A percentile compares a stretch with the other conserved stretches of the same genome.
Conservation (phyloP, 345 rosid species). For the Jatropha curcas region DNA sequence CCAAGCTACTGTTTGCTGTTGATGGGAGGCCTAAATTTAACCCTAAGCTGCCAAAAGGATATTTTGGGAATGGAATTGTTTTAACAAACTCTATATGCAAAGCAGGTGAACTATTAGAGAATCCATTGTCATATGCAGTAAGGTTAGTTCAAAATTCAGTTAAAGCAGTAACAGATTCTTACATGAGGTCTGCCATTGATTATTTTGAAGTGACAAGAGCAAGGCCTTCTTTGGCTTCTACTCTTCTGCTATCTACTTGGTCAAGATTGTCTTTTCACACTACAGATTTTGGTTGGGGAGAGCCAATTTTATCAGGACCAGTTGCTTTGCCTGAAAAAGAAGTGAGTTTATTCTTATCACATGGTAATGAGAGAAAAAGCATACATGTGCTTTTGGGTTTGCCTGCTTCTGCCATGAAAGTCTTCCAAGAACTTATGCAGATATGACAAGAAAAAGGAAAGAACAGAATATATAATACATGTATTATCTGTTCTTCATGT, state of each 20-base stretch:
- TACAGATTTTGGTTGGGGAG: conserved; percentile 94
- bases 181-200: conserved; percentile 95
- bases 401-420: conserved; percentile 77
- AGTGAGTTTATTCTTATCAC: conserved; percentile 76
- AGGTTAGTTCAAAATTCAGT: conserved; percentile 70
- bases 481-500: no score
- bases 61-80: conserved; percentile 86
- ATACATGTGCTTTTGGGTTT: conserved; percentile 84
- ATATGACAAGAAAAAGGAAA: conserved; percentile 32
- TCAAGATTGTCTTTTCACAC: conserved; percentile 74
- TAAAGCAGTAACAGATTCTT: conserved; percentile 67
- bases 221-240: conserved; percentile 81
- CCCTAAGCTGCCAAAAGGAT: conserved; percentile 77
- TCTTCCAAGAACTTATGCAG: conserved; percentile 56
- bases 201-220: conserved; percentile 82
- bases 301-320: conserved; percentile 77
- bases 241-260: conserved; percentile 88
- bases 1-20: conserved; percentile 86
- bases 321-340: conserved; percentile 93
- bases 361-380: conserved; percentile 77
- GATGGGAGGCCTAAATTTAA: conserved; percentile 81
- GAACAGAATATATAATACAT: no score
- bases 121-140: conserved; percentile 58
- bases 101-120: conserved; percentile 66
- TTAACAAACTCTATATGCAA: conserved; percentile 66